A percentile compares a stretch with the other conserved stretches of the same genome.
Conservation (phyloP, 352 stramenopile species). For the Chrysophaeum taylorii region DNA sequence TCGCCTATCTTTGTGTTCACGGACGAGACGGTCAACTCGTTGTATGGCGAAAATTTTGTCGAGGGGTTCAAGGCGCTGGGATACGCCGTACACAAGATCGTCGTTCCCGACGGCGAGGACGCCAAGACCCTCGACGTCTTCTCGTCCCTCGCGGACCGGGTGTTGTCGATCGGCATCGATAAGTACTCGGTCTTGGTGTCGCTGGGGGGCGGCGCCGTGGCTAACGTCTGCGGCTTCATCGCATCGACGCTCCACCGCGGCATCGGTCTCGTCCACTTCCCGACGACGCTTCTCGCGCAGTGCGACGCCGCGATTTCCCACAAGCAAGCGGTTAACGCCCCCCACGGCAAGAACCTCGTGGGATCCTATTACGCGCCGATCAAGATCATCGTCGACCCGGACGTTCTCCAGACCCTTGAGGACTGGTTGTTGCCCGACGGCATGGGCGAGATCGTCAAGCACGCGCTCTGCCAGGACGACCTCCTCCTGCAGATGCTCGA, state of each 20-base stretch:
- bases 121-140: slow-evolving; percentile 6
- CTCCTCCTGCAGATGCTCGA: background rate
- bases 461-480: slow-evolving; percentile 7
- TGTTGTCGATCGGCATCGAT: slow-evolving; percentile 5
- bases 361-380: slow-evolving; percentile 10
- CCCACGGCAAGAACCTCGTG: slow-evolving; percentile 13
- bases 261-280: slow-evolving; percentile 12
- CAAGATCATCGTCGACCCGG: slow-evolving; percentile 6
- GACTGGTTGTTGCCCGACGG: slow-evolving; percentile 12
- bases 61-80: background rate
- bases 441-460: slow-evolving; percentile 18
- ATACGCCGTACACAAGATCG: background rate
- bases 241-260: slow-evolving; percentile 8
- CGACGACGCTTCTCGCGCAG: slow-evolving; percentile 11
- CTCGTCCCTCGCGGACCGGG: background rate
- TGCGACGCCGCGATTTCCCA: slow-evolving; percentile 12
- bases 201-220: slow-evolving; percentile 2
- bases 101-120: slow-evolving; percentile 15
- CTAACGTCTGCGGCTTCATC: slow-evolving; percentile 16
- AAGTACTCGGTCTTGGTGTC: slow-evolving; percentile 6
- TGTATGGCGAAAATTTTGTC: background rate
- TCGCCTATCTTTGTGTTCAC: slow-evolving; percentile 1
- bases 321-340: slow-evolving; percentile 9
- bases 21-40: slow-evolving; percentile 12
- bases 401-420: background rate